These are phyloP conservation scores for Blepharisma stoltei DNA, from an alignment of 73 alveolate genomes.

Conservation along the genomic window DNA sequence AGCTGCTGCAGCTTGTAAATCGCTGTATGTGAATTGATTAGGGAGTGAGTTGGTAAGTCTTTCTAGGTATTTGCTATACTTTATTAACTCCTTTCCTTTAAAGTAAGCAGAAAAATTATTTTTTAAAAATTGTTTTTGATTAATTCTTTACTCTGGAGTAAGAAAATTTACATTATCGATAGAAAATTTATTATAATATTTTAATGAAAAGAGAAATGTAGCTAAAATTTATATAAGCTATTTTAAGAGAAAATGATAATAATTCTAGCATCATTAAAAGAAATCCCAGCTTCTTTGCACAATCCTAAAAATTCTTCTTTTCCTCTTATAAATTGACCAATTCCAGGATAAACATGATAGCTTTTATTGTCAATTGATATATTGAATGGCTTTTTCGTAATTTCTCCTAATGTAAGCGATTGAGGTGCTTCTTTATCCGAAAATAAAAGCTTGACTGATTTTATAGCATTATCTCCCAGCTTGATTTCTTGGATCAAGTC, in stretches of 20 bases:
- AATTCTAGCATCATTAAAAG: conserved; percentile 5
- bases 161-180: too few relatives aligned
- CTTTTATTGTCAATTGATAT: not conserved
- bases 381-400: not conserved
- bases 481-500: not conserved
- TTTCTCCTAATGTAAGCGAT: not conserved
- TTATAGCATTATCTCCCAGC: not conserved
- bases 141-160: too few relatives aligned
- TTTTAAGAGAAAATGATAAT: too few relatives aligned
- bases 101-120: too few relatives aligned
- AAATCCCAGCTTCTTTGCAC: conserved; percentile 8
- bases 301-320: not conserved
- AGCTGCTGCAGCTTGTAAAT: not conserved
- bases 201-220: too few relatives aligned
- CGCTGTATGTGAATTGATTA: not conserved
- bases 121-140: too few relatives aligned
- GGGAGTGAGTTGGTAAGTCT: not conserved
- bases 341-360: not conserved
- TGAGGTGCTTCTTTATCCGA: not conserved
- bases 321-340: not conserved
- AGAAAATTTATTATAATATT: too few relatives aligned
- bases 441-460: not conserved
- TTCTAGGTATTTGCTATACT: not conserved
- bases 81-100: too few relatives aligned
- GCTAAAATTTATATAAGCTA: too few relatives aligned